Conservation (phyloP, 371 early-diverging fungal species). For the Apophysomyces ossiformis region DNA sequence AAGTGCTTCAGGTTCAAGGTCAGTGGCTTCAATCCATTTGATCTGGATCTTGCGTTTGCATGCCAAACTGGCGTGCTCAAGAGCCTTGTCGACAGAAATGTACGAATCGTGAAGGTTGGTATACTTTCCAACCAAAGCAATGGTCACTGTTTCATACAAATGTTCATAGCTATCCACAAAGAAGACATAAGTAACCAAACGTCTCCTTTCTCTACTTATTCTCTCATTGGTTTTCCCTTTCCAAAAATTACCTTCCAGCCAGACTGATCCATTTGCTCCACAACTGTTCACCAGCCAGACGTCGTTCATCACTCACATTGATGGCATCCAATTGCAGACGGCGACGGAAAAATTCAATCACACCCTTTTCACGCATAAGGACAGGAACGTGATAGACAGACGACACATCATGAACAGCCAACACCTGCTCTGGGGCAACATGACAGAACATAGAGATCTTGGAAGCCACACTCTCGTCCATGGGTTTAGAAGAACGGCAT, state of each 20-base stretch:
- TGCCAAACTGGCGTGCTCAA: conserved; percentile 92
- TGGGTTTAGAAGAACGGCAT: conserved; percentile 85
- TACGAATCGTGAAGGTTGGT: conserved; percentile 96
- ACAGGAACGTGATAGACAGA: conserved; percentile 98
- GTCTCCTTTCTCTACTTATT: conserved; percentile 75
- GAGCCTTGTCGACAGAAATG: conserved; percentile 95
- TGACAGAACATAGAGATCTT: conserved; percentile 99
- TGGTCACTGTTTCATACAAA: conserved; percentile 84
- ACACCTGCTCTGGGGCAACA: conserved; percentile 86
- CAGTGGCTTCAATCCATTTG: conserved; percentile 94
- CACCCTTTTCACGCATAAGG: conserved; percentile 84
- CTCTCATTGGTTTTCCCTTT: conserved; percentile 65
- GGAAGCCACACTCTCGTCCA: conserved; percentile 80
- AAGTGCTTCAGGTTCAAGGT: conserved; percentile 81
- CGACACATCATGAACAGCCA: conserved; percentile 95
- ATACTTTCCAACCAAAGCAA: conserved; percentile 98
- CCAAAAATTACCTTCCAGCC: conserved; percentile 52
- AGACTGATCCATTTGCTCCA: conserved; percentile 88
- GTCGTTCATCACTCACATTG: conserved; percentile 54
- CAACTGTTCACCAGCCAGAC: conserved; percentile 63
- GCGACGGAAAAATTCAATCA: conserved; percentile 82
- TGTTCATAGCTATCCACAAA: conserved; percentile 68
- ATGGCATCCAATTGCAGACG: conserved; percentile 77
- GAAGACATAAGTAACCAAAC: neutral
- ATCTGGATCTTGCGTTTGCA: conserved; percentile 85